Base-by-base conservation (phyloP, 768 basidiomycete genomes). In the Tylopilus plumbeoviolaceoides region DNA sequence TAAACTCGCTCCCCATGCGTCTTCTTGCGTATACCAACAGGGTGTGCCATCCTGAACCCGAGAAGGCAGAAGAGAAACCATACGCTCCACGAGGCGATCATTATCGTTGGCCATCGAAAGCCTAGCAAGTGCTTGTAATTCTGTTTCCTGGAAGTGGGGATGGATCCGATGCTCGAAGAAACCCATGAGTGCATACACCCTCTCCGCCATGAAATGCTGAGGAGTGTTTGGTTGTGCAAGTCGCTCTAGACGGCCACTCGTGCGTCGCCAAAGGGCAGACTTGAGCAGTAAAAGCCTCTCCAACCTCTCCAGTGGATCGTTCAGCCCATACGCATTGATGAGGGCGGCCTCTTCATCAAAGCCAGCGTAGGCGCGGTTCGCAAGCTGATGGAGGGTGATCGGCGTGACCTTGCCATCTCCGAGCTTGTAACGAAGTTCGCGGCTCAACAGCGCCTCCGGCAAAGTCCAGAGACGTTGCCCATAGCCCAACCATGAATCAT, bases 141-240 rank as follows among this genome's bases (percentile, higher is more conserved):
- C 51, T 14, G 53, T 66, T 31, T 63, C 63, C 30, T 66, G 66
- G n/a, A n/a, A n/a, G n/a, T n/a, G n/a, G n/a, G n/a, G n/a, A n/a
- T n/a, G n/a, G n/a, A n/a, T n/a, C n/a, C n/a, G n/a, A n/a, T n/a
- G n/a, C n/a, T n/a, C n/a, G n/a, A n/a, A n/a, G n/a, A n/a, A n/a
- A n/a, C n/a, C n/a, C n/a, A n/a, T n/a, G n/a, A n/a, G n/a, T n/a
- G n/a, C n/a, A n/a, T n/a, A n/a, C n/a, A n/a, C n/a, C 23, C 49
- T 66, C 23, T 64, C 65, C 40, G 59, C 55, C 38, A 36, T 47
- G 47, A 53, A 58, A 41, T 27, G 6, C 6, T 23, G 14, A 28
- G 25, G 1, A 28, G 46, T n/a, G 2, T 11, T 33, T 25, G 23
- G 38, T 5, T 11, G 10, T 28, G 9, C 33, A 15, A 53, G 41